These are phyloP conservation scores for Colletotrichum acutatum DNA, from an alignment of 2,329 filamentous ascomycete genomes.

Conservation along the genomic window DNA sequence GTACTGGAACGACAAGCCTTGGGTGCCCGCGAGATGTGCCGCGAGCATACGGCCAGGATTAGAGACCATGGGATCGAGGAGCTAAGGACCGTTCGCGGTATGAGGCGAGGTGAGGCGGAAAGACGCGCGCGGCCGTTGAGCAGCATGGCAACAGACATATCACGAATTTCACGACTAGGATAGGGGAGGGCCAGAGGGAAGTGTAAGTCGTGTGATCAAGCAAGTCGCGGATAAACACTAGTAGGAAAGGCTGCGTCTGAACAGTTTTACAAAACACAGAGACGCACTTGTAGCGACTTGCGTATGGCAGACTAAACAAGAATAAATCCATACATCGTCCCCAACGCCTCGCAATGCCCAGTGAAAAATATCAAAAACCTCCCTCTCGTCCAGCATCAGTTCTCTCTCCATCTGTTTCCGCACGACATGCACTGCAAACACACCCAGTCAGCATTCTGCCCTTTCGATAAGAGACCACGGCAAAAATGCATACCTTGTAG, in stretches of 20 bases:
- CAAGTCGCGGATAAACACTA: background rate
- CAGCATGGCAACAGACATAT: background rate
- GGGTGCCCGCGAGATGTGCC: background rate
- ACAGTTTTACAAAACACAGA: background rate
- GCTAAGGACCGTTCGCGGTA: background rate
- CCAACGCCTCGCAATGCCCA: conserved; percentile 43
- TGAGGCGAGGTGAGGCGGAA: background rate
- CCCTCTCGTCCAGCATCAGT: conserved; percentile 50
- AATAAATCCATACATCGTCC: conserved; percentile 13
- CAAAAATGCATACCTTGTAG: conserved; percentile 73
- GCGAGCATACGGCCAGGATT: background rate
- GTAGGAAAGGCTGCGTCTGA: background rate
- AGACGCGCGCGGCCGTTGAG: background rate
- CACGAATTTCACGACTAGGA: conserved; percentile 11
- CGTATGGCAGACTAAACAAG: conserved; percentile 1
- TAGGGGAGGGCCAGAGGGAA: background rate
- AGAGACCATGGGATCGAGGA: background rate
- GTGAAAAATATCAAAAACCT: background rate
- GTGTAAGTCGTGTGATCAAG: background rate
- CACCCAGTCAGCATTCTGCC: background rate
- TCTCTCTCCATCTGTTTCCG: conserved; percentile 74
- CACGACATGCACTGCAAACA: conserved; percentile 72
- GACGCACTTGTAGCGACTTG: background rate
- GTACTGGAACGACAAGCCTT: too few species aligned
- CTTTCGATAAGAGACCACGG: background rate